Conservation (phyloP, 2,329 filamentous ascomycete species). For the Celoporthe dispersa region DNA sequence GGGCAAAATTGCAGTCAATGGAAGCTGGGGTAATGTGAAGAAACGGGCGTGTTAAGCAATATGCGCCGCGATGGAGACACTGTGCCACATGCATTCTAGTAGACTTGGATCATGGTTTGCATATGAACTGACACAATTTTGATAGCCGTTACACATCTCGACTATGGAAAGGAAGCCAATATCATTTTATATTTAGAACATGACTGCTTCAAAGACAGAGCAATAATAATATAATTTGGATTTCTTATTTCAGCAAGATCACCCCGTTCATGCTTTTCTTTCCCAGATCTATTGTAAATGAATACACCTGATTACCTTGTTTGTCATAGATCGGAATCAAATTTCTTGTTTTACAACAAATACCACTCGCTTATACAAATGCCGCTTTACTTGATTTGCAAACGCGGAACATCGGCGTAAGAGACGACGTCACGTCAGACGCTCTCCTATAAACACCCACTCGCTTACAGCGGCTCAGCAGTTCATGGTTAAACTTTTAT, state of each 20-base stretch:
- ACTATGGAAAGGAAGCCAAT: too few species aligned
- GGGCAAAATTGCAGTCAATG: not conserved
- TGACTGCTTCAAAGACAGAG: too few species aligned
- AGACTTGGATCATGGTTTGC: too few species aligned
- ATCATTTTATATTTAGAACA: too few species aligned
- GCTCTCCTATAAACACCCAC: not conserved
- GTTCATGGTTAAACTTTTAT: not conserved
- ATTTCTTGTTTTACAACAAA: too few species aligned
- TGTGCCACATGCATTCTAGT: too few species aligned
- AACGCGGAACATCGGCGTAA: not conserved
- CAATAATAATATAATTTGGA: too few species aligned
- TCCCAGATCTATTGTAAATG: not conserved
- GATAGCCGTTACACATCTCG: too few species aligned
- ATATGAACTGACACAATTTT: not conserved
- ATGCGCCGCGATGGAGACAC: not conserved
- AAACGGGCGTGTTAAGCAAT: not conserved
- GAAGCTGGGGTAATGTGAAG: not conserved
- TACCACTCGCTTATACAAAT: too few species aligned
- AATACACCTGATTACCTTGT: not conserved
- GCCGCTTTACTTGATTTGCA: not conserved
- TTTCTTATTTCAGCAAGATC: too few species aligned
- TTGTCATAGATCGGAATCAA: too few species aligned
- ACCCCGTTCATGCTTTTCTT: too few species aligned
- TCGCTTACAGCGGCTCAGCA: not conserved
- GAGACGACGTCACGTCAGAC: not conserved